Base-by-base conservation (phyloP, 2,329 filamentous ascomycete species). In the Parastagonospora avenae region DNA sequence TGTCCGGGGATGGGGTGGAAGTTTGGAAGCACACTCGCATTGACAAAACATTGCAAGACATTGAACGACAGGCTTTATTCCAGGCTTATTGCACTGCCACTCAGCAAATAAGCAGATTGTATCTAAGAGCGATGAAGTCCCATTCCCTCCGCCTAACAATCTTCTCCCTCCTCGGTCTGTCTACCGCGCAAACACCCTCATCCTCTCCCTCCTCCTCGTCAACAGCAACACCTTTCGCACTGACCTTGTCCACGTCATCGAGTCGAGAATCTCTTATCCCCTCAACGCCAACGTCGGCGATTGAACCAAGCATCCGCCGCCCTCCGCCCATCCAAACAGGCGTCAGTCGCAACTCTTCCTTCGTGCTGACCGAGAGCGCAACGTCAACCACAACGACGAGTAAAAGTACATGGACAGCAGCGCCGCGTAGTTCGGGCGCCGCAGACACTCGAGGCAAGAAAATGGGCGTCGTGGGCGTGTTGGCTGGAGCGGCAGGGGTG, bases 401-500 rank as follows among this genome's bases (percentile, higher is more conserved):
- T 33, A 36, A 14, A 2, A 45, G 43, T 38, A 14, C 39, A 2
- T 41, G 44, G 2, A 42, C 38, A 2, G 29, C 39, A 2, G 38
- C 30, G 38, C 28, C 35, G 24, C 50, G 50, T 40, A 56, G 53
- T 27, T 27, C 46, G 24, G 54, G 31, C 6, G 54, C 42, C 14
- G 54, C 54, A 48, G 46, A 49, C 9, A 33, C 45, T 38, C 16
- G 46, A 42, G 46, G 56, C 46, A 45, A 56, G 43, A 57, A 50
- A 45, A 57, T 63, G 60, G 55, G 56, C 3, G 28, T 60, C 19
- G 56, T 37, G 8, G 62, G 62, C 1, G 60, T 44, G 4, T 40
- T 62, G 40, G 58, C 51, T 8, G 60, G 62, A 11, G 60, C 58
- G n/a, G 62, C 54, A 10, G 62, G 60, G 1, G 52, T 59, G 27